Evolutionary conservation across 208 protist species (phyloP), one percentile per base, ranked within the genome.

Genomic region (Leishmania arabica): DNA sequence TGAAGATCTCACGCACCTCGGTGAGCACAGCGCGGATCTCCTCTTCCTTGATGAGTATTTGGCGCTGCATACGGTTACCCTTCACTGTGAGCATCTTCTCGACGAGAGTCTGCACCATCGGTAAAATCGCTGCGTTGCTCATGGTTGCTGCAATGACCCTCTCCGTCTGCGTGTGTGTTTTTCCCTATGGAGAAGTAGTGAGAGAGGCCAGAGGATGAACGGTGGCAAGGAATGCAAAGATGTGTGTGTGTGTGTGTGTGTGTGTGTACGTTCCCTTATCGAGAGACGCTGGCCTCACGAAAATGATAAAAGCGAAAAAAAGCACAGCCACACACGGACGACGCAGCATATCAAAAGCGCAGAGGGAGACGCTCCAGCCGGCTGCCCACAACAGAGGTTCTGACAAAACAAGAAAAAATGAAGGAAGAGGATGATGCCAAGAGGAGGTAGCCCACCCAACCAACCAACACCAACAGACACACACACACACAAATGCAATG

Each of bases 41-140:
- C n/a, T 96, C 91, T 80, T 98, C 94, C 60, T 88, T 87, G 37
- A 98, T 88, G 2, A 94, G 83, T 9, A 64, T 27, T 5, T 64
- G 58, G 51, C 51, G 8, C 69, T 96, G 93, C 60, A 76, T 70
- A 17, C 78, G 78, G 4, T 56, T 81, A 19, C 75, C 78, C 6
- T 70, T 54, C n/a, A 70, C 66, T 2, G 78, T 69, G 27, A 81
- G 78, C 69, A 81, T 76, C 69, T 81, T 81, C 69, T 81, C 78
- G 54, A 81, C 47, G 17, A 81, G 19, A 56, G 69, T 70, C 78
- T 81, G 78, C 40, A 81, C 69, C 49, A 76, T 31, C 19, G 69
- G 78, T 15, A 81, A 42, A 13, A 81, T 58, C 0, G 69, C 64
- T 34, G 56, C 24, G 73, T 78, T 83, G 54, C 49, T 86, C 24